These are phyloP conservation scores for Batkoa obscura DNA, from an alignment of 371 early-diverging fungal species.

Conservation along the genomic window DNA sequence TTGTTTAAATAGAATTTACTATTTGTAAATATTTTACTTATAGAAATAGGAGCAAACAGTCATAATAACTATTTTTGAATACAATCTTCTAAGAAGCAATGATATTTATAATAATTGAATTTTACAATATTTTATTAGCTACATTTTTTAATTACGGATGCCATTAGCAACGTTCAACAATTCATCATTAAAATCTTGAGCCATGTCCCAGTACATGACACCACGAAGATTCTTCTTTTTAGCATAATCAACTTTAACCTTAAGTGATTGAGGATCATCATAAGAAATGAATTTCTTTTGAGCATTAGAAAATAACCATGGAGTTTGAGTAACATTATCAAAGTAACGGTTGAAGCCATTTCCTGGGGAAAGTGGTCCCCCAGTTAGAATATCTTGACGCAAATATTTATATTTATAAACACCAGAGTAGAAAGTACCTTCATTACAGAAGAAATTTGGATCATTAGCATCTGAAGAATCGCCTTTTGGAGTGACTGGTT, in stretches of 20 bases:
- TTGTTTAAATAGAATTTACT: too few relatives aligned
- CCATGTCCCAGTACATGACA: constrained; percentile 39
- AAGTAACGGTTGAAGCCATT: constrained; percentile 26
- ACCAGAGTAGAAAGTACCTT: constrained; percentile 29
- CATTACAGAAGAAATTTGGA: constrained; percentile 15
- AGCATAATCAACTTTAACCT: constrained; percentile 33
- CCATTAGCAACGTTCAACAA: constrained; percentile 14
- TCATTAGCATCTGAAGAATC: constrained; percentile 33
- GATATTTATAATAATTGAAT: too few relatives aligned
- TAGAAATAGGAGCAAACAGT: too few relatives aligned
- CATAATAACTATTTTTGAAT: too few relatives aligned
- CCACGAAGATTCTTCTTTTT: constrained; percentile 28
- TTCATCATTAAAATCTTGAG: constrained; percentile 28
- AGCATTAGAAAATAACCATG: constrained; percentile 43
- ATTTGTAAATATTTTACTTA: too few relatives aligned
- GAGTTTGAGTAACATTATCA: constrained; percentile 39
- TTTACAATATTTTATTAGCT: too few relatives aligned
- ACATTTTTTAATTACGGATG: too few relatives aligned
- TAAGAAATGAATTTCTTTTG: constrained; percentile 33
- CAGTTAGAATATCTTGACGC: constrained; percentile 36
- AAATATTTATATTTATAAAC: constrained; percentile 47
- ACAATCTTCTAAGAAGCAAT: too few relatives aligned
- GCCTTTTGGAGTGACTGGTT: constrained; percentile 16
- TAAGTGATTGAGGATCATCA: constrained; percentile 35
- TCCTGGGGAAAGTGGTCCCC: constrained; percentile 21